These are phyloP conservation scores for Pichia nakasei DNA, from an alignment of 805 yeast genomes.

Conservation along the genomic window DNA sequence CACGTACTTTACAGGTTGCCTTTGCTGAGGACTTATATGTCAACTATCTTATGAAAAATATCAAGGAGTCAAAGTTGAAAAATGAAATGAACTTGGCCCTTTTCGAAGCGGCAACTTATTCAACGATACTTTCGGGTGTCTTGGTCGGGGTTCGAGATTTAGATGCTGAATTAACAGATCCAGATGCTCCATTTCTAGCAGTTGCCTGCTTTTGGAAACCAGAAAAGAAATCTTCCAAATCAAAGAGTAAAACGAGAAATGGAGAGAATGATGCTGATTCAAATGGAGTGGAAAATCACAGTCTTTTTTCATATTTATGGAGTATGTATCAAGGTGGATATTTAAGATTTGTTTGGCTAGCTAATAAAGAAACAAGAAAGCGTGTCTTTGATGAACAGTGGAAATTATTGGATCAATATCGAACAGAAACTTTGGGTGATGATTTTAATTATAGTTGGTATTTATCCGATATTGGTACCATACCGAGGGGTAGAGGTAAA, in stretches of 20 bases:
- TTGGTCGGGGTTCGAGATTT: slow-evolving; percentile 42
- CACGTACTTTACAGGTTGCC: slow-evolving; percentile 43
- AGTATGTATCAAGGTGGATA: slow-evolving; percentile 28
- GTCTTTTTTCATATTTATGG: slow-evolving; percentile 27
- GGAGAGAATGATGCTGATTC: not conserved
- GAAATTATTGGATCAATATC: slow-evolving; percentile 36
- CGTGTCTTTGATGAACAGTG: slow-evolving; percentile 43
- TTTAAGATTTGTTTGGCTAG: slow-evolving; percentile 27
- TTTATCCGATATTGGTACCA: slow-evolving; percentile 48
- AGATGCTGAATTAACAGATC: slow-evolving; percentile 33
- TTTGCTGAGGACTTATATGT: slow-evolving; percentile 49
- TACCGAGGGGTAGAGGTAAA: slow-evolving; percentile 50
- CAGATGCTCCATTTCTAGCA: slow-evolving; percentile 40
- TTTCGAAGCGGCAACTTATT: slow-evolving; percentile 46
- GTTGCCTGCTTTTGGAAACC: slow-evolving; percentile 42
- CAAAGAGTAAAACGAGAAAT: not conserved
- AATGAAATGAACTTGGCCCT: slow-evolving; percentile 38
- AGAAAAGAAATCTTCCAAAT: slow-evolving; percentile 3
- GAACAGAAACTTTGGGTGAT: slow-evolving; percentile 35
- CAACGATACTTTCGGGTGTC: slow-evolving; percentile 41
- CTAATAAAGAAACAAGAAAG: slow-evolving; percentile 36
- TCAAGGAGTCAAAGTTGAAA: slow-evolving; percentile 27
- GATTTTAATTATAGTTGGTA: slow-evolving; percentile 41
- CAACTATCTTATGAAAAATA: slow-evolving; percentile 38
- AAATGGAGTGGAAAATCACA: slow-evolving; percentile 12